Evolutionary conservation across 768 basidiomycete genomes (phyloP).

Genomic region (Lenzites betulinus): DNA sequence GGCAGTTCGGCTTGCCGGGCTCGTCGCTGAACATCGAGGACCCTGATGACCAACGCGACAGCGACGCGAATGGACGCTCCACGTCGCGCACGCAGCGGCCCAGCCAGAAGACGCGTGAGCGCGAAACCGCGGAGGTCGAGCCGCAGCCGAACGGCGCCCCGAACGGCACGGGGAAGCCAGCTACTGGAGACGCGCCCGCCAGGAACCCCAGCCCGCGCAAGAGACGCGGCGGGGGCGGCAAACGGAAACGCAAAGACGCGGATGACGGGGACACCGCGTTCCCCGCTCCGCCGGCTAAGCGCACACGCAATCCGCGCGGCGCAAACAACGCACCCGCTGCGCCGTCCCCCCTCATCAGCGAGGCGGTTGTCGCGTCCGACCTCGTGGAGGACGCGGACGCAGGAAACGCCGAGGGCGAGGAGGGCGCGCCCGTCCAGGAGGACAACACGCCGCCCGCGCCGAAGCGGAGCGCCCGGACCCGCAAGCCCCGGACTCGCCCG

Average conservation of each 20-base stretch:
- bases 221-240: slow-evolving; percentile 46
- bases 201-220: slow-evolving; percentile 49
- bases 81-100: slow-evolving; percentile 50
- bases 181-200: slow-evolving; percentile 31
- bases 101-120: slow-evolving; percentile 52
- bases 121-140: slow-evolving; percentile 34
- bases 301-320: slow-evolving; percentile 55
- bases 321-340: slow-evolving; percentile 27
- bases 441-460: slow-evolving; percentile 38
- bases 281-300: slow-evolving; percentile 56
- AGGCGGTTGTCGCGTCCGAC: slow-evolving; percentile 43
- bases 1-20: slow-evolving; percentile 55
- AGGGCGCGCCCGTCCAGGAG: slow-evolving; percentile 31
- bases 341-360: slow-evolving; percentile 29
- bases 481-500: slow-evolving; percentile 37
- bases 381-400: slow-evolving; percentile 31
- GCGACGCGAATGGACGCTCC: slow-evolving; percentile 45
- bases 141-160: slow-evolving; percentile 32
- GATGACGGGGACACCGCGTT: slow-evolving; percentile 70
- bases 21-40: slow-evolving; percentile 42
- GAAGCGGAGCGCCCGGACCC: slow-evolving; percentile 51
- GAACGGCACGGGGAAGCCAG: slow-evolving; percentile 30
- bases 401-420: slow-evolving; percentile 31
- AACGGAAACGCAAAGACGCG: slow-evolving; percentile 58
- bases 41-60: slow-evolving; percentile 27